Conservation (phyloP, 2,329 filamentous ascomycete genomes). For the Trichoderma sp. region DNA sequence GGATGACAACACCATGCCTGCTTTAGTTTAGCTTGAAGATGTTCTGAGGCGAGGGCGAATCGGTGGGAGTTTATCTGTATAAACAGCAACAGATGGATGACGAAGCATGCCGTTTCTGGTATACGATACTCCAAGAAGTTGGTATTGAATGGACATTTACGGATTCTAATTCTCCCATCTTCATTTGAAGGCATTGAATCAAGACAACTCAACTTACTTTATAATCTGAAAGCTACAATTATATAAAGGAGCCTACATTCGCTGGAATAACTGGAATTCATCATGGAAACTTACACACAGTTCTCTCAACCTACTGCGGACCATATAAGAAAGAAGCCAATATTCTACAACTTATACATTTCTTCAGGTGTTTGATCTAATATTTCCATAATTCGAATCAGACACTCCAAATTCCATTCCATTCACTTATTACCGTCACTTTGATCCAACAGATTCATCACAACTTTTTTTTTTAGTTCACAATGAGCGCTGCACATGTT, state of each 20-base stretch:
- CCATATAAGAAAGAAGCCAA: background rate
- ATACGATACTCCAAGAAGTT: background rate
- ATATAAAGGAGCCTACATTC: background rate
- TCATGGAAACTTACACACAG: background rate
- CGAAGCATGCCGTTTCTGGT: background rate
- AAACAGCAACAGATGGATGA: background rate
- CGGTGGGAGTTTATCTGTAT: background rate
- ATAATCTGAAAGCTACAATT: background rate
- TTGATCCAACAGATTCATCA: background rate
- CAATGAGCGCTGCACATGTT: background rate
- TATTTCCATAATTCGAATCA: background rate
- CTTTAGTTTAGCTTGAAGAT: background rate
- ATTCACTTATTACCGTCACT: background rate
- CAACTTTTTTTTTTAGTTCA: background rate
- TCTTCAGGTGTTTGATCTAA: background rate
- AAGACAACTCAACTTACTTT: background rate
- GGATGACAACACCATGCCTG: slow-evolving; percentile 4
- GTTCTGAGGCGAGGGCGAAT: background rate
- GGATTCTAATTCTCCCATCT: background rate
- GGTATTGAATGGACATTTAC: background rate
- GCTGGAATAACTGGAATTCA: background rate
- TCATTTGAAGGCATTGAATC: background rate
- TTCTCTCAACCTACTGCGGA: background rate
- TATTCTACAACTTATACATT: background rate
- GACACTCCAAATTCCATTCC: background rate